Conservation (phyloP, 306 rosid genomes). For the Rosa lucieae region DNA sequence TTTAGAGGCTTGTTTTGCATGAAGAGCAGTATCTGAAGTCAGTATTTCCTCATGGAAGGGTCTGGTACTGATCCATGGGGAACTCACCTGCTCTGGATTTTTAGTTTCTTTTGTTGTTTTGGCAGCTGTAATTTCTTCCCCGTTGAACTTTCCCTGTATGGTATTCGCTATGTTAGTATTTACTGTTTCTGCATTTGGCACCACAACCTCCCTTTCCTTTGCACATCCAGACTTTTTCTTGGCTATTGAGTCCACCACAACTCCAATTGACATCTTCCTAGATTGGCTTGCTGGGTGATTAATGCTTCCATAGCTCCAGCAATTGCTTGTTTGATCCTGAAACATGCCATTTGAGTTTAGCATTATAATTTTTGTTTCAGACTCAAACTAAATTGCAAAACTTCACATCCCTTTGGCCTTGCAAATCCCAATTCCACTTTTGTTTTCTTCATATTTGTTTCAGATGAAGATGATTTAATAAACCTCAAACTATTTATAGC, state of each 20-base stretch:
- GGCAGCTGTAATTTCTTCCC: conserved; percentile 38
- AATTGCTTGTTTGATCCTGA: conserved; percentile 58
- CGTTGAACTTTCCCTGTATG: conserved; percentile 35
- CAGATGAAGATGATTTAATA: not conserved
- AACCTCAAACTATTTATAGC: not conserved
- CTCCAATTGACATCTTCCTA: conserved; percentile 89
- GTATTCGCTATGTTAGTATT: conserved; percentile 36
- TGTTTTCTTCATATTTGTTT: not conserved
- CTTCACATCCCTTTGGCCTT: not conserved
- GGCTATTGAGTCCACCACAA: conserved; percentile 57
- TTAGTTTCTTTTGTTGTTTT: conserved; percentile 35
- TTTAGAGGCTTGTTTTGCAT: conserved; percentile 39
- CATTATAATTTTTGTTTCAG: not conserved
- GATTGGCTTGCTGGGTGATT: conserved; percentile 65
- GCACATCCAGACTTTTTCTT: conserved; percentile 39
- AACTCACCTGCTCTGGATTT: conserved; percentile 37
- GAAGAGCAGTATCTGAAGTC: conserved; percentile 40
- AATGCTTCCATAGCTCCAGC: conserved; percentile 68
- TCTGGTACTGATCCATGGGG: conserved; percentile 53
- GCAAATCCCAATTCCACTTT: conserved; percentile 2
- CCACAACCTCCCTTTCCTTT: conserved; percentile 37
- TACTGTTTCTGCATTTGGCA: conserved; percentile 44
- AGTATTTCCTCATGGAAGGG: conserved; percentile 39
- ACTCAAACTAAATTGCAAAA: conserved; percentile 11
- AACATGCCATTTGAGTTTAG: conserved; percentile 28